A percentile compares a stretch with the other conserved stretches of the same genome.
phyloP scores from a whole-genome alignment of 73 alveolate genomes.

The Effrenium voratum region DNA sequence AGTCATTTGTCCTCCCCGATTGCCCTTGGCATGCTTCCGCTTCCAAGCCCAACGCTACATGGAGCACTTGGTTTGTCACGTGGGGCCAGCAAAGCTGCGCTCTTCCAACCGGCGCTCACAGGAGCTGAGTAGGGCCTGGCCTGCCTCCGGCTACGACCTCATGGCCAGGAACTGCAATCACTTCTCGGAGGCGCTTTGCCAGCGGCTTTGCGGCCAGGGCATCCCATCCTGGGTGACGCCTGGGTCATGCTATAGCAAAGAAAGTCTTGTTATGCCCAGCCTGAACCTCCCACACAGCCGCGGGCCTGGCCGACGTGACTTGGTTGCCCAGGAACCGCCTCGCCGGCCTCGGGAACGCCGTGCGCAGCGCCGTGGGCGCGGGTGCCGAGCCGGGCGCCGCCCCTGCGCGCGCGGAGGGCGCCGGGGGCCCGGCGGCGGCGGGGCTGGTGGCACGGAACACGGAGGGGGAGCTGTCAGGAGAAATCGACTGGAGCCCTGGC shows the following conservation, averaged over 20 bases:
- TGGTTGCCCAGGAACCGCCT: too few species aligned
- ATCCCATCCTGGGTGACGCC: conserved; percentile 76
- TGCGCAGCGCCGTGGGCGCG: conserved; percentile 90
- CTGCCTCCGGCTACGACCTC: conserved; percentile 61
- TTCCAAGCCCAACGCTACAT: too few species aligned
- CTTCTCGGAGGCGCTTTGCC: conserved; percentile 86
- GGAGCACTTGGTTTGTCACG: too few species aligned
- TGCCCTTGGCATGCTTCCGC: too few species aligned
- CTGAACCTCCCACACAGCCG: too few species aligned
- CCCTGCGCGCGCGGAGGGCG: conserved; percentile 88
- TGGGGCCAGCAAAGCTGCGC: too few species aligned
- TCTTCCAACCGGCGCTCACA: too few species aligned
- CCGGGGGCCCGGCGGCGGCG: conserved; percentile 92
- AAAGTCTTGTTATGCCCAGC: too few species aligned
- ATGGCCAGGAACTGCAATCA: conserved; percentile 88
- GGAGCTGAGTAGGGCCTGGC: too few species aligned
- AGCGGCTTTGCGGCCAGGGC: conserved; percentile 27
- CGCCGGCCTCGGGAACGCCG: conserved; percentile 86
- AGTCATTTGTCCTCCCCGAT: too few species aligned
- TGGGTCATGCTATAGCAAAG: too few species aligned
- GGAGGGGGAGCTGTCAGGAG: conserved; percentile 68
- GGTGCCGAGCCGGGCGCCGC: conserved; percentile 13
- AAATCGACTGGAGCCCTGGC: conserved; percentile 64
- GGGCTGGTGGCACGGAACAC: conserved; percentile 65
- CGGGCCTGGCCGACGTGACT: too few species aligned